A percentile compares a stretch with the other conserved stretches of the same genome.
phyloP scores from a whole-genome alignment of 139 green algal species.

The Penium margaritaceum region DNA sequence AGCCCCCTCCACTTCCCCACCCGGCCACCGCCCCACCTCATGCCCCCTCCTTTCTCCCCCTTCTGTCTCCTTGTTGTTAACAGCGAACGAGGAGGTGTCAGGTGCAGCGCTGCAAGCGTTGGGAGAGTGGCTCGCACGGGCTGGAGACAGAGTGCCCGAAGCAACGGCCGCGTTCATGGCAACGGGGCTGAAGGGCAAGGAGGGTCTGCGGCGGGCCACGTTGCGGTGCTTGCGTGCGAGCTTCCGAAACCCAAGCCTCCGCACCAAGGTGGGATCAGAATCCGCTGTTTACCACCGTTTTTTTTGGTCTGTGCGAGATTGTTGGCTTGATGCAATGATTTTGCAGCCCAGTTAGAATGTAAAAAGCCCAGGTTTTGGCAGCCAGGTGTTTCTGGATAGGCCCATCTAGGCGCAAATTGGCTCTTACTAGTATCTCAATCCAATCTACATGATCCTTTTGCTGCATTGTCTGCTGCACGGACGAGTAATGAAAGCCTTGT shows the following conservation, averaged over 20 bases:
- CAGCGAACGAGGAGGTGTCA: conserved; percentile 43
- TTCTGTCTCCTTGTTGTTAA: background rate
- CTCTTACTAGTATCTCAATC: no score
- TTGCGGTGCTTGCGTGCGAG: conserved; percentile 18
- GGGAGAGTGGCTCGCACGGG: conserved; percentile 28
- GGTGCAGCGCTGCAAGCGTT: conserved; percentile 20
- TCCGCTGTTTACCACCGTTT: background rate
- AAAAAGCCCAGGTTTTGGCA: background rate
- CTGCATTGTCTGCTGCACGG: no score
- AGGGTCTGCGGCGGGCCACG: conserved; percentile 19
- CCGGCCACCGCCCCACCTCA: no score
- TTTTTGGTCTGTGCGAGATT: background rate
- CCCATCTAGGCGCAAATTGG: no score
- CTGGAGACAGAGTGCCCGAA: conserved; percentile 3
- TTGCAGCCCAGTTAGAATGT: no score
- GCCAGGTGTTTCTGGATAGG: no score
- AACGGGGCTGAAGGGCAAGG: conserved; percentile 43
- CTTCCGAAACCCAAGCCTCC: conserved; percentile 23
- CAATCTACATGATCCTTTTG: no score
- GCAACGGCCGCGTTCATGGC: conserved; percentile 19
- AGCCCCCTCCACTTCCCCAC: background rate
- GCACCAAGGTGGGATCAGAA: conserved; percentile 5
- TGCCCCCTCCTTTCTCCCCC: background rate
- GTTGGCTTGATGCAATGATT: background rate
- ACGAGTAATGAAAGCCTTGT: no score